A percentile compares a stretch with the other conserved stretches of the same genome.
phyloP scores from a whole-genome alignment of 139 green algal genomes.

The Penium margaritaceum region DNA sequence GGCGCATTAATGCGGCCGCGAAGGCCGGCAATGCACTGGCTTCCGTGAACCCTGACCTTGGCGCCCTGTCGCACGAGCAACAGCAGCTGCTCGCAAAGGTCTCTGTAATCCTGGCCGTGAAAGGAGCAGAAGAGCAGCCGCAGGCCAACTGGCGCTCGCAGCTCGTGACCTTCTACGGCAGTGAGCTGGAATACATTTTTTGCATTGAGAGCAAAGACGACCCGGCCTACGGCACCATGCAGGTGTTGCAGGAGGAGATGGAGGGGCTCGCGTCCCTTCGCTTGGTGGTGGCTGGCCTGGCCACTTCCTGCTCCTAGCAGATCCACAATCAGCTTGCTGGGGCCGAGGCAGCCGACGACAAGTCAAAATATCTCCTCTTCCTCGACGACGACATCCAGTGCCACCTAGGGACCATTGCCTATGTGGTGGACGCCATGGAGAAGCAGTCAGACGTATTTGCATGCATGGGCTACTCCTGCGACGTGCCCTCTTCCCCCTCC shows the following conservation, averaged over 20 bases:
- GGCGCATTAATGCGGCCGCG: neutral
- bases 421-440: constrained; percentile 64
- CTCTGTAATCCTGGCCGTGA: constrained; percentile 25
- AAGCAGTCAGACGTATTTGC: constrained; percentile 60
- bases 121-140: constrained; percentile 7
- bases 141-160: constrained; percentile 29
- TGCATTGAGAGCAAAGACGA: constrained; percentile 33
- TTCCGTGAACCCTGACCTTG: neutral
- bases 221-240: constrained; percentile 11
- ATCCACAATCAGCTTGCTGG: constrained; percentile 46
- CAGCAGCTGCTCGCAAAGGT: constrained; percentile 21
- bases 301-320: constrained; percentile 28
- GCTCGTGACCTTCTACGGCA: constrained; percentile 30
- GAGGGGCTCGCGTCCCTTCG: neutral
- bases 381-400: constrained; percentile 84
- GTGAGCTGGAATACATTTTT: constrained; percentile 27
- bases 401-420: constrained; percentile 58
- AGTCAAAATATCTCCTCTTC: constrained; percentile 68
- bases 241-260: constrained; percentile 8
- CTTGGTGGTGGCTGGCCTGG: constrained; percentile 32
- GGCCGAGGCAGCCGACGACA: neutral
- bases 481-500: constrained; percentile 51
- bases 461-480: constrained; percentile 80
- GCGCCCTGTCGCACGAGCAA: neutral
- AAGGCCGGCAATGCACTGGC: constrained; percentile 11